These are phyloP conservation scores for Blepharisma undulans DNA, from an alignment of 169 alveolate species.

Conservation along the genomic window DNA sequence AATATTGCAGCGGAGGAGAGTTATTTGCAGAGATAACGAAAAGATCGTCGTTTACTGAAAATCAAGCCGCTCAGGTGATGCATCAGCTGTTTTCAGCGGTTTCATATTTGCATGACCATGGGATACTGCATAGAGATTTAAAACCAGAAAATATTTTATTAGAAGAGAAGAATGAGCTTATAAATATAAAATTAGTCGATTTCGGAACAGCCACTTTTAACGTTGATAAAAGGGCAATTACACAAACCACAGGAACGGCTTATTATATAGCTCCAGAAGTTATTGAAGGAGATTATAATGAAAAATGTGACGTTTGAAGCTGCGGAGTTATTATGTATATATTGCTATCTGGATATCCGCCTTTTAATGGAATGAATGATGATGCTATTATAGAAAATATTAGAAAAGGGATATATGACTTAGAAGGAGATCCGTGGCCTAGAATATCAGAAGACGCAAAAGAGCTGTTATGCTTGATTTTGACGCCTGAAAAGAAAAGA, in stretches of 20 bases:
- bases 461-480: slow-evolving; percentile 63
- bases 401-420: slow-evolving; percentile 60
- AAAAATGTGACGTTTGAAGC: slow-evolving; percentile 44
- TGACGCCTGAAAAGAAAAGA: slow-evolving; percentile 13
- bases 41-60: background rate
- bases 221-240: slow-evolving; percentile 35
- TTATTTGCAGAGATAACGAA: slow-evolving; percentile 42
- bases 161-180: slow-evolving; percentile 38
- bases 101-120: slow-evolving; percentile 55
- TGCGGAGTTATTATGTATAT: slow-evolving; percentile 33
- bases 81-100: slow-evolving; percentile 55
- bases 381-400: background rate
- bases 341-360: slow-evolving; percentile 2
- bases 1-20: slow-evolving; percentile 45
- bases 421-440: slow-evolving; percentile 85
- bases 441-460: slow-evolving; percentile 64
- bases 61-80: background rate
- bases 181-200: slow-evolving; percentile 53
- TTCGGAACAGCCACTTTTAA: slow-evolving; percentile 62
- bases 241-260: slow-evolving; percentile 48
- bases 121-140: slow-evolving; percentile 70
- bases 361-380: slow-evolving; percentile 18
- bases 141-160: slow-evolving; percentile 72
- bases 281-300: slow-evolving; percentile 5
- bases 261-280: slow-evolving; percentile 51